Conservation (phyloP, 495 filamentous ascomycete genomes). For the Penicillium desertorum region DNA sequence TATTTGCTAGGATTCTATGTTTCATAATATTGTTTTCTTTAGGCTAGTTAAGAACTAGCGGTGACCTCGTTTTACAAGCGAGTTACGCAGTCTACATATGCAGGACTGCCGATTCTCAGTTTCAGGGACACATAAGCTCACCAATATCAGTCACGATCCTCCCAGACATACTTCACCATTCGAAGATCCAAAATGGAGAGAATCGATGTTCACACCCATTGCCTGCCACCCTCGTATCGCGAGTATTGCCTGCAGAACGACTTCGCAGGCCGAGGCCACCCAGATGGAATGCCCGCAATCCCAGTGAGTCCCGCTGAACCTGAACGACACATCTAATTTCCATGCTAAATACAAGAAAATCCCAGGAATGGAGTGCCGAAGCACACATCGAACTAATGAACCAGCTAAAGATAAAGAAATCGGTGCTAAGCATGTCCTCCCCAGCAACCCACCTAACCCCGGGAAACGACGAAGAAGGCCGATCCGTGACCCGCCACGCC, state of each 20-base stretch:
- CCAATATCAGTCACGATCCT: background rate
- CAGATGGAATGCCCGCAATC: constrained; percentile 51
- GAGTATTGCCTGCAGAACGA: constrained; percentile 33
- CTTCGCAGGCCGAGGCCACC: constrained; percentile 33
- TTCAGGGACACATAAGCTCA: background rate
- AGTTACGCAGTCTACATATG: too few species aligned
- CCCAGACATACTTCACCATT: background rate
- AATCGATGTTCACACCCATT: constrained; percentile 42
- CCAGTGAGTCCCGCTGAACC: constrained; percentile 26
- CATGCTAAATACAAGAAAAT: background rate
- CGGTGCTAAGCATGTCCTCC: constrained; percentile 52
- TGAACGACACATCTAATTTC: background rate
- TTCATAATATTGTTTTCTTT: too few species aligned
- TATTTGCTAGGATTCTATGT: too few species aligned
- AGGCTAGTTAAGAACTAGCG: too few species aligned
- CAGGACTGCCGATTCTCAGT: background rate
- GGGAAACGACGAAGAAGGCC: constrained; percentile 31
- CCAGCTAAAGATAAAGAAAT: constrained; percentile 43
- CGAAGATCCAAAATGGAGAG: constrained; percentile 17
- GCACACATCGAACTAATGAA: constrained; percentile 51
- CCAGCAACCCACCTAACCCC: constrained; percentile 49
- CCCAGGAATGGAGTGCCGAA: constrained; percentile 42
- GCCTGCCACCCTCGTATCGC: constrained; percentile 36
- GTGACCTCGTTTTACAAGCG: too few species aligned
- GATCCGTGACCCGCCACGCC: constrained; percentile 30